Evolutionary conservation across 495 filamentous ascomycete genomes (phyloP).

Genomic region (Bombardia bombarda): DNA sequence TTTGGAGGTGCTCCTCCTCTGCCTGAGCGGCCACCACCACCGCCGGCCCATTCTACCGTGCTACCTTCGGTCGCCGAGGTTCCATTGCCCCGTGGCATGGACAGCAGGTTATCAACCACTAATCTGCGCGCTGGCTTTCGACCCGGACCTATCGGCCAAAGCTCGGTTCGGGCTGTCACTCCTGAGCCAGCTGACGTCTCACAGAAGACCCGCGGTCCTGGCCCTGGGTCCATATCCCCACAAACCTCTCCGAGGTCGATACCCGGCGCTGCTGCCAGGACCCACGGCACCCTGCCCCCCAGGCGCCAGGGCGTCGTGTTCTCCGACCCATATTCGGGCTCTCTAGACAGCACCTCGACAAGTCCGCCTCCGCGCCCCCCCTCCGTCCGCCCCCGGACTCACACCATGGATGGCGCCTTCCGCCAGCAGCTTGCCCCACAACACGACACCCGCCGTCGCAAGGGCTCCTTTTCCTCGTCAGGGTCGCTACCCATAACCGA

Average conservation of each 20-base stretch:
- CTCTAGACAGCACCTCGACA: slow-evolving; percentile 31
- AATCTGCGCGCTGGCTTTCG: slow-evolving; percentile 21
- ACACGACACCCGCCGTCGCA: slow-evolving; percentile 37
- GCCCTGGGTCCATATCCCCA: slow-evolving; percentile 26
- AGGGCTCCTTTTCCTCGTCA: slow-evolving; percentile 49
- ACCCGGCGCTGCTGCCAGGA: slow-evolving; percentile 17
- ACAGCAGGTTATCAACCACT: slow-evolving; percentile 14
- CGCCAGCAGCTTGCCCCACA: slow-evolving; percentile 33
- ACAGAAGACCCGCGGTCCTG: slow-evolving; percentile 19
- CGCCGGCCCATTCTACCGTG: too few relatives aligned
- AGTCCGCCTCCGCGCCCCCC: slow-evolving; percentile 26
- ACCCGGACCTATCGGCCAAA: slow-evolving; percentile 10
- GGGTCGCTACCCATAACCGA: slow-evolving; percentile 31
- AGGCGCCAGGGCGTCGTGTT: slow-evolving; percentile 46
- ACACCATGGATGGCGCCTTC: slow-evolving; percentile 43
- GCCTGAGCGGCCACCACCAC: slow-evolving; percentile 14
- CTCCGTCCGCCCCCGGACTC: slow-evolving; percentile 41
- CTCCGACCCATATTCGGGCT: slow-evolving; percentile 36
- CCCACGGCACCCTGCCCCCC: slow-evolving; percentile 6
- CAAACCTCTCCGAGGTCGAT: slow-evolving; percentile 39
- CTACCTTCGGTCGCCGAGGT: slow-evolving; percentile 19
- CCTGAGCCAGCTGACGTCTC: slow-evolving; percentile 38
- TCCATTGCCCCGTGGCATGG: slow-evolving; percentile 12
- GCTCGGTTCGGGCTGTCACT: slow-evolving; percentile 46
- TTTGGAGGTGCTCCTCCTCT: slow-evolving; percentile 6